Evolutionary conservation across 2,329 filamentous ascomycete genomes (phyloP).

Genomic region (Aspergillus puulaauensis): DNA sequence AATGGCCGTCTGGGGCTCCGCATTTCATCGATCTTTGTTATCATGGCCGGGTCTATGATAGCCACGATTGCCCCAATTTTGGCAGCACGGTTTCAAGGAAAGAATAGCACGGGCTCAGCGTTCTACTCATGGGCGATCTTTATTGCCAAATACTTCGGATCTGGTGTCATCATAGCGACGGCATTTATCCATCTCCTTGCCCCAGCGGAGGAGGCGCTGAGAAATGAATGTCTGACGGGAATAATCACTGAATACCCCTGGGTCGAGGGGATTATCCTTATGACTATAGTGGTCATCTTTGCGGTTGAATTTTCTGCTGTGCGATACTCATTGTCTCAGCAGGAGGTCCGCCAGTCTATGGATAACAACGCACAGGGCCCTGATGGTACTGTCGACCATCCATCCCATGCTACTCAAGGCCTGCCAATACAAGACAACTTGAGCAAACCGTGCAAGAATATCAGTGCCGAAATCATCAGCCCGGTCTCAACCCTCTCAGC

Average conservation of each 20-base stretch:
- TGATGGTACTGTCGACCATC: too few species aligned
- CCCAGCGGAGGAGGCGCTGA: constrained; percentile 75
- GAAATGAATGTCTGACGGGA: constrained; percentile 66
- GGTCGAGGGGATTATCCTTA: constrained; percentile 79
- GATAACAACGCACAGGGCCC: constrained; percentile 35
- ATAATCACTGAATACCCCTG: constrained; percentile 72
- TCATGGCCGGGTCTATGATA: constrained; percentile 65
- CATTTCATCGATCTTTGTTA: constrained; percentile 86
- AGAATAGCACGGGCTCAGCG: constrained; percentile 60
- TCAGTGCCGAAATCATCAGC: constrained; percentile 48
- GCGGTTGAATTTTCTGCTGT: constrained; percentile 82
- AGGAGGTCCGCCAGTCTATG: constrained; percentile 38
- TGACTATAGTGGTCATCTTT: constrained; percentile 86
- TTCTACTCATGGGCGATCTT: constrained; percentile 67
- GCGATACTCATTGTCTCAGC: constrained; percentile 68
- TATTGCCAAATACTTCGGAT: constrained; percentile 86
- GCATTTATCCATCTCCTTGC: constrained; percentile 86
- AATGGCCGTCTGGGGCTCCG: constrained; percentile 69
- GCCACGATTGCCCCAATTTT: constrained; percentile 76
- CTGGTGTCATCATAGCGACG: constrained; percentile 88
- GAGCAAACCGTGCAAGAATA: constrained; percentile 32
- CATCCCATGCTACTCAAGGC: too few species aligned
- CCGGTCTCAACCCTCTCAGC: too few species aligned
- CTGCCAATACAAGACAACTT: constrained; percentile 63
- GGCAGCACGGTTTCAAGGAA: constrained; percentile 53